Percentiles rank a stretch among this genome's conserved stretches.
Conservation (phyloP, 192 early-diverging fungal genomes). For the Gryganskiella cystojenkinii region DNA sequence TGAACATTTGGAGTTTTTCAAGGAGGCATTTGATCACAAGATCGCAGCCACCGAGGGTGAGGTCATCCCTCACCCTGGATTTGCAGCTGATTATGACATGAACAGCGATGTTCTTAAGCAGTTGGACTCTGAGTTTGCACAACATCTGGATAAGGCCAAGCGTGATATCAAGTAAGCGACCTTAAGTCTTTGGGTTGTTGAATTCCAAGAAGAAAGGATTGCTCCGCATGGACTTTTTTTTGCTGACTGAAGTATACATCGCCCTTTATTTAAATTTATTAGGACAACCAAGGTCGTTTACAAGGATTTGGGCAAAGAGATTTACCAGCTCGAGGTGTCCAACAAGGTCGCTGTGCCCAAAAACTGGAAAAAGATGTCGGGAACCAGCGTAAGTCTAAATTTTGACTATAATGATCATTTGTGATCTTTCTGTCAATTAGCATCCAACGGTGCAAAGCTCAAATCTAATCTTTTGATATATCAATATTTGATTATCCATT, state of each 20-base stretch:
- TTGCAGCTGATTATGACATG: conserved; percentile 85
- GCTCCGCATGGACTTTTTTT: not conserved
- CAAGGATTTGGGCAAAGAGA: conserved; percentile 95
- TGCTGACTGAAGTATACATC: too few relatives aligned
- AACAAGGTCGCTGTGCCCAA: conserved; percentile 77
- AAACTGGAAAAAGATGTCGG: conserved; percentile 80
- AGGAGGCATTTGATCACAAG: conserved; percentile 77
- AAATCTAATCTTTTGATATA: too few relatives aligned
- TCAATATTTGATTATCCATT: too few relatives aligned
- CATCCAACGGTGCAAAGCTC: not conserved
- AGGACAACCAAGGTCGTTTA: conserved; percentile 76
- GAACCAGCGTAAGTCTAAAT: conserved; percentile 71
- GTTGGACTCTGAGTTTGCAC: conserved; percentile 74
- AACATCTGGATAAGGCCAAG: conserved; percentile 74
- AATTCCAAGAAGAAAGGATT: not conserved
- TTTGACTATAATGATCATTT: not conserved
- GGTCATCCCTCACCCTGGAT: conserved; percentile 74
- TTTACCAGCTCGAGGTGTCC: conserved; percentile 93
- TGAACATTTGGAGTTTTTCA: conserved; percentile 76
- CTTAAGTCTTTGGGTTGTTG: not conserved
- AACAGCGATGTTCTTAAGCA: conserved; percentile 63
- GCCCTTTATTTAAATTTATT: too few relatives aligned
- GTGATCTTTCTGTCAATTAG: not conserved
- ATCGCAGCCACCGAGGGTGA: conserved; percentile 67
- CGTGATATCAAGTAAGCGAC: conserved; percentile 66